Evolutionary conservation across 2,329 filamentous ascomycete species (phyloP), one percentile per base, ranked within the genome.

Genomic region (Fusarium aywerte): DNA sequence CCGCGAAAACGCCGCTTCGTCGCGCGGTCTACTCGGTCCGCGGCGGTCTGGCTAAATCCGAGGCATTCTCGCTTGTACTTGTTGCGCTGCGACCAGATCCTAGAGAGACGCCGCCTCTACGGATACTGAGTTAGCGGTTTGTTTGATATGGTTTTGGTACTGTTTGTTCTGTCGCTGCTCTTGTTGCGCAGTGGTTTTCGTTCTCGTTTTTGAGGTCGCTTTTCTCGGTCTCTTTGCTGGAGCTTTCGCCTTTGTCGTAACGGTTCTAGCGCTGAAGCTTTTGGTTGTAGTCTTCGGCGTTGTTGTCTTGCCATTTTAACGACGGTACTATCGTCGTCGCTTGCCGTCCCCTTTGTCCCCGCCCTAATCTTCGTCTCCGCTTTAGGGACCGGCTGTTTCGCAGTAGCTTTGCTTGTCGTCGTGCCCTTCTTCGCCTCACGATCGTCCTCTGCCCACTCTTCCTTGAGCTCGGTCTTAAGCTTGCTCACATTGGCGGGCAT

Each of bases 401-500:
- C 23, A 15, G n/a, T 20, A n/a, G 39, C 18, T 15, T 58, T 59
- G 9, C 21, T 25, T 44, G 20, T 58, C 6, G 43, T 5, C 3
- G 47, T 6, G 10, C 70, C 71, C 48, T 80, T 81, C 73, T 82
- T 86, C 1, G 81, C 79, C 65, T 84, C 84, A 16, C 80, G 76
- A 31, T 85, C 81, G 23, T 80, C 81, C 62, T 81, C 82, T 3
- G 78, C 78, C 80, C 85, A 89, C 61, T 88, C 82, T 65, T 83
- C 87, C 78, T 85, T 88, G 75, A 89, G 72, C 47, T 84, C 81
- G 3, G 71, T 67, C 75, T 90, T 87, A 25, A 89, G 58, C 53
- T 79, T 81, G 47, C 72, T 62, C 16, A 90, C 78, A 44, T 81
- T 74, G 0, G 73, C 44, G 0, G 87, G 87, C 5, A 89, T 81